Evolutionary conservation across 116 monocot species (phyloP).

Genomic region (Cymodocea nodosa): DNA sequence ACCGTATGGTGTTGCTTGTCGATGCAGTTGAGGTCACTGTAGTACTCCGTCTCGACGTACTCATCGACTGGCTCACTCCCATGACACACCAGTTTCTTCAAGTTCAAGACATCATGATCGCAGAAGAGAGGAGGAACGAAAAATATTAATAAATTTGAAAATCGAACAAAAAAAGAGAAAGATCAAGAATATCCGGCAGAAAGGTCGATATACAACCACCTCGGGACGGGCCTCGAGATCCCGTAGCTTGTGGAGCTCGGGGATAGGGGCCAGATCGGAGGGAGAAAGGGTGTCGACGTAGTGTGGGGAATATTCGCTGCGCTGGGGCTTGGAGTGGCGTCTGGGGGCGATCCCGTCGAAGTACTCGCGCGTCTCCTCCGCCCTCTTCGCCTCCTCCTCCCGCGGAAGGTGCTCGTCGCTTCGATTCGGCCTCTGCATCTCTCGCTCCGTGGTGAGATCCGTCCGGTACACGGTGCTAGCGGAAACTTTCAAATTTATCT

Average conservation of each 20-base stretch:
- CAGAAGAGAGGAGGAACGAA: no score
- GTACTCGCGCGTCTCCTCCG: constrained; percentile 52
- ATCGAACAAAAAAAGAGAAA: not conserved
- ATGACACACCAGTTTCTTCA: constrained; percentile 54
- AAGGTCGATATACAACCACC: constrained; percentile 10
- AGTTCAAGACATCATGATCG: no score
- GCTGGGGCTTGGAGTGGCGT: constrained; percentile 76
- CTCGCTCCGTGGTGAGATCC: not conserved
- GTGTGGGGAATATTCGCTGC: constrained; percentile 68
- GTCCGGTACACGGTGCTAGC: not conserved
- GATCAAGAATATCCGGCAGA: not conserved
- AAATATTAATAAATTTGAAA: no score
- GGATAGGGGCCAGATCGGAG: constrained; percentile 16
- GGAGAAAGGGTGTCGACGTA: constrained; percentile 36
- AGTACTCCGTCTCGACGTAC: constrained; percentile 85
- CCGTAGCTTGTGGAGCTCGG: constrained; percentile 62
- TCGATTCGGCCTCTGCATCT: constrained; percentile 49
- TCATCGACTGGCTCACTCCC: constrained; percentile 47
- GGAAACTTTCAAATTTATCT: no score
- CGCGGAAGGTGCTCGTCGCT: constrained; percentile 68
- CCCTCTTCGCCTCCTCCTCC: constrained; percentile 60
- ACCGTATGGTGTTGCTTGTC: constrained; percentile 89
- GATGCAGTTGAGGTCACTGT: constrained; percentile 60
- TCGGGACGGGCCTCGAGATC: constrained; percentile 49
- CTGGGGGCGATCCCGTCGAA: constrained; percentile 57